phyloP scores from a whole-genome alignment of 2,329 filamentous ascomycete genomes.

The Pyrenophora seminiperda region DNA sequence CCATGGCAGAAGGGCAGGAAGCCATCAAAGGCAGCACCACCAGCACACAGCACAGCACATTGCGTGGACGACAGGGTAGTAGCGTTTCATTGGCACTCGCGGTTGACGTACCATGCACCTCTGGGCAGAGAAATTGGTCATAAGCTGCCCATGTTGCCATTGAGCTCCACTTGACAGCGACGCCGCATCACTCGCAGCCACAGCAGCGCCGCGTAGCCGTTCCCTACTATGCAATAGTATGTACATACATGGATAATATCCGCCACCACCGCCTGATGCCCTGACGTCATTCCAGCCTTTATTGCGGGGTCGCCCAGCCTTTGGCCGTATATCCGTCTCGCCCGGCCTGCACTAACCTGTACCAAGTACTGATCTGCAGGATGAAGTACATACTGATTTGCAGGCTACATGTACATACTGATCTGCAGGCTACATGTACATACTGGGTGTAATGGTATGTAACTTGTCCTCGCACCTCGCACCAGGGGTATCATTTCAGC shows the following conservation, averaged over 20 bases:
- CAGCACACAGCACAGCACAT: too few relatives aligned
- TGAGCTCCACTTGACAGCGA: conserved; percentile 22
- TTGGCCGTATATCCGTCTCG: too few relatives aligned
- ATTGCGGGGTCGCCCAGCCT: conserved; percentile 23
- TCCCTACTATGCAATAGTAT: too few relatives aligned
- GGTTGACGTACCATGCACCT: conserved; percentile 33
- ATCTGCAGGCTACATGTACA: too few relatives aligned
- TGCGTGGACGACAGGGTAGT: conserved; percentile 14
- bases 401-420: too few relatives aligned
- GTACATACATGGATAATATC: too few relatives aligned
- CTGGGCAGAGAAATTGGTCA: conserved; percentile 10
- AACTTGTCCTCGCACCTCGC: too few relatives aligned
- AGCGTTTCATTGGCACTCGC: conserved; percentile 20
- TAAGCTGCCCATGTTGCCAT: conserved; percentile 8
- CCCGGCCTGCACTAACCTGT: too few relatives aligned
- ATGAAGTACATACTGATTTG: too few relatives aligned
- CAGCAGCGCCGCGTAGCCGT: conserved; percentile 26
- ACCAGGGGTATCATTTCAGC: conserved; percentile 17
- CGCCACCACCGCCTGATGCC: too few relatives aligned
- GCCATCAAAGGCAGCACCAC: conserved; percentile 4
- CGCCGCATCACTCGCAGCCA: conserved; percentile 17
- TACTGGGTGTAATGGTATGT: too few relatives aligned
- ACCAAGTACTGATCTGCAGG: too few relatives aligned
- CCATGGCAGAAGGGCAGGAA: conserved; percentile 11
- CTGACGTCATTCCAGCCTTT: conserved; percentile 26